These are phyloP conservation scores for Stephanodiscus triporus DNA, from an alignment of 108 stramenopile genomes.

Conservation along the genomic window DNA sequence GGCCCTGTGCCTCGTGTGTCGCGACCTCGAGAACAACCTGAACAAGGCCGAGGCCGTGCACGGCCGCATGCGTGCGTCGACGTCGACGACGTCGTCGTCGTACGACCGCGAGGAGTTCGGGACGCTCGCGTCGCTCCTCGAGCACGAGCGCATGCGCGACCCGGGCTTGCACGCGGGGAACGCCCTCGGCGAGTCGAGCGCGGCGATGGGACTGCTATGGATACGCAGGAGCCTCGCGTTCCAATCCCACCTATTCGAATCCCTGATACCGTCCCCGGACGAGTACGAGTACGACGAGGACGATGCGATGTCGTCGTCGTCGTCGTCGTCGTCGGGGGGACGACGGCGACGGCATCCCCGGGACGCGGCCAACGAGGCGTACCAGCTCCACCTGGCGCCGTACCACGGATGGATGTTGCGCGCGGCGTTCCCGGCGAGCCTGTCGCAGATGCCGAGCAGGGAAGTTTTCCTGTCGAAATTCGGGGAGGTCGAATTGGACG, in stretches of 20 bases:
- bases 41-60: conserved; percentile 44
- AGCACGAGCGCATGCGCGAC: conserved; percentile 25
- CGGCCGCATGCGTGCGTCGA: conserved; percentile 21
- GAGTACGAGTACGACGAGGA: too few relatives aligned
- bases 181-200: conserved; percentile 53
- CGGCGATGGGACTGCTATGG: conserved; percentile 70
- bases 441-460: conserved; percentile 35
- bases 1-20: conserved; percentile 32
- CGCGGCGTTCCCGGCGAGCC: conserved; percentile 37
- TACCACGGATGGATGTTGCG: conserved; percentile 56
- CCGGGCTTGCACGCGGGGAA: conserved; percentile 48
- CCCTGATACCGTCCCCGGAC: conserved; percentile 14
- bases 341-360: conserved; percentile 22
- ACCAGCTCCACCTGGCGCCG: conserved; percentile 38
- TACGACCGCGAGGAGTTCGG: too few relatives aligned
- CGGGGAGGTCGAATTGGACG: conserved; percentile 44
- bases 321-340: too few relatives aligned
- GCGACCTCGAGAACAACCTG: conserved; percentile 48
- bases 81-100: conserved; percentile 30
- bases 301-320: too few relatives aligned
- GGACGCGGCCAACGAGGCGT: conserved; percentile 47
- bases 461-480: conserved; percentile 39
- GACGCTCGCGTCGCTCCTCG: conserved; percentile 34
- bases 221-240: conserved; percentile 59
- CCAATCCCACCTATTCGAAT: conserved; percentile 53